Conservation (phyloP, 2,329 filamentous ascomycete species). For the Sphaerostilbella broomeana region DNA sequence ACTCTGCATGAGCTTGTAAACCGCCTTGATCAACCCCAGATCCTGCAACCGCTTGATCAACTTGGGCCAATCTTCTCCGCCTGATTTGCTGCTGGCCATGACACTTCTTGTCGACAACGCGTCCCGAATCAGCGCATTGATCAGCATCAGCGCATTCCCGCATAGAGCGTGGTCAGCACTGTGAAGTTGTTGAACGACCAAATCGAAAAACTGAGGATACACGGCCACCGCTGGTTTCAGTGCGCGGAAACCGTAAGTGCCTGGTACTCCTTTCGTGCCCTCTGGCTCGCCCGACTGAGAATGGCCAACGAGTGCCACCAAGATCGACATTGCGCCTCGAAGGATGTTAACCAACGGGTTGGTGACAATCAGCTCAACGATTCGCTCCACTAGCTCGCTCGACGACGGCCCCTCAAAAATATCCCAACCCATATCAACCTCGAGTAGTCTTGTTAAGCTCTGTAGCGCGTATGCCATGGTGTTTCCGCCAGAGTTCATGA, state of each 20-base stretch:
- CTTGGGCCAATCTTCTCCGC: conserved; percentile 76
- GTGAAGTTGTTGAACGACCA: conserved; percentile 83
- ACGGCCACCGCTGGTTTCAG: conserved; percentile 86
- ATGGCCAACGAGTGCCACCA: conserved; percentile 87
- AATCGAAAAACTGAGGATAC: conserved; percentile 89
- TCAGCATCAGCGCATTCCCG: conserved; percentile 88
- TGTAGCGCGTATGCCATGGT: conserved; percentile 93
- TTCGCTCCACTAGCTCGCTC: conserved; percentile 63
- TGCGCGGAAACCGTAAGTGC: conserved; percentile 79
- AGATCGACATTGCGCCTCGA: conserved; percentile 90
- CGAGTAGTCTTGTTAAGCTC: conserved; percentile 76
- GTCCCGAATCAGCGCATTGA: conserved; percentile 92
- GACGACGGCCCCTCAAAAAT: conserved; percentile 59
- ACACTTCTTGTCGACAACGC: conserved; percentile 70
- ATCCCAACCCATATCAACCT: conserved; percentile 98
- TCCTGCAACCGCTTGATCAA: conserved; percentile 94
- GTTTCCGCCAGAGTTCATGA: conserved; percentile 81
- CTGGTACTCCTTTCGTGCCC: conserved; percentile 36
- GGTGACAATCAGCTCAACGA: conserved; percentile 88
- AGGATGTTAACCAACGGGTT: conserved; percentile 97
- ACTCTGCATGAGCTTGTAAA: conserved; percentile 90
- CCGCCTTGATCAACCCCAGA: conserved; percentile 83
- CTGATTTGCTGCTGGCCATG: conserved; percentile 21
- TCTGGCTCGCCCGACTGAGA: conserved; percentile 53
- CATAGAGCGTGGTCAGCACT: conserved; percentile 94